Base-by-base conservation (phyloP, 768 basidiomycete species). In the Panellus pusillus region DNA sequence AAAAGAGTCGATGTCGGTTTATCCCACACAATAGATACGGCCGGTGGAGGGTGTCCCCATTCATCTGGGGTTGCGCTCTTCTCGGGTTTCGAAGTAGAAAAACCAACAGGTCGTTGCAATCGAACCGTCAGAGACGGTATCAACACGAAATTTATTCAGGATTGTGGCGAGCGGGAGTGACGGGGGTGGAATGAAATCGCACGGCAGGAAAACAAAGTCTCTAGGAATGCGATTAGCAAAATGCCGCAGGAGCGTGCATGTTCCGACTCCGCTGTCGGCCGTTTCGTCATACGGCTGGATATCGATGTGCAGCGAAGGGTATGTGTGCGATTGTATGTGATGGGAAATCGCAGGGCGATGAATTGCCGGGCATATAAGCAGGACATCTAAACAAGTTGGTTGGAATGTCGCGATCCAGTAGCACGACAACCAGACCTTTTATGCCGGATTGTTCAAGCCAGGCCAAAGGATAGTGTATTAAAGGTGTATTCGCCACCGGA, bases 361-460 rank as follows among this genome's bases (percentile, higher is more conserved):
- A 9, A 82, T 74, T 12, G 84, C 70, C 18, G 94, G 93, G 62
- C 91, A 93, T 57, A 97, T 85, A 38, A 97, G 75, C 14, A 96
- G 79, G 24, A 95, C 86, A 67, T 96, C 94, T 96, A 37, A 29
- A 53, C 41, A 47, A 36, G 51, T 44, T 43, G 31, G 40, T 38
- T 52, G 43, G 57, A 47, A 54, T 54, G 54, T 47, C 41, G 15
- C 29, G 38, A 29, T 44, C 54, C 14, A 44, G 44, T 9, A 50
- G 42, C 54, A 37, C 36, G 48, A 52, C 28, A n/a, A 13, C 63
- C 75, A 40, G 49, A 89, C 94, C 92, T 75, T 81, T 83, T 32
- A 97, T 83, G 18, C 92, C 91, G 11, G 92, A 86, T 38, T 88
- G 81, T 61, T 96, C 90, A 27, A 98, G 70, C 95, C 95, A 98